Base-by-base conservation (phyloP, 2,329 filamentous ascomycete genomes). In the Acrocalymma vagum region DNA sequence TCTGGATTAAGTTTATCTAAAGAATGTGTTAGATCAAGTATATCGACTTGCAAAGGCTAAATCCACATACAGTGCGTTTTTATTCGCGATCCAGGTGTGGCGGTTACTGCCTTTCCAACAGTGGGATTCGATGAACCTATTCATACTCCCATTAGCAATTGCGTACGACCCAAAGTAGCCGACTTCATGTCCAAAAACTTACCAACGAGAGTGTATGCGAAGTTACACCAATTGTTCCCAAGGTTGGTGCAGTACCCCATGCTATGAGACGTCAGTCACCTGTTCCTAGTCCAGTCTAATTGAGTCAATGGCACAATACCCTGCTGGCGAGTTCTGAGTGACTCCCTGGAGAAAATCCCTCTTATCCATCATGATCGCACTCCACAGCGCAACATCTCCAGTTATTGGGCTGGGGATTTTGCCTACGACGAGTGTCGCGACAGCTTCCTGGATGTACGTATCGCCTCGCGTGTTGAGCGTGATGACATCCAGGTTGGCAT, bases 331-430 rank as follows among this genome's bases (percentile, higher is more conserved):
- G 21, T 53, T 51, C 29, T 57, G 52, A 9, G 51, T 58, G n/a
- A 60, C 50, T 13, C 56, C 56, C 34, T 60, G 56, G 9, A 56
- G 48, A 24, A 60, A 60, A 27, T 53, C 45, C 17, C 47, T n/a
- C 23, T 53, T 45, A 11, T 58, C 54, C 44, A 55, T 58, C 49
- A 56, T 54, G 23, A 60, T 58, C 26, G 52, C 54, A 40, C 50
- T 56, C 56, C 56, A 60, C 14, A 58, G 38, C 1, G 56, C 53
- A 41, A 45, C 47, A 37, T 60, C 47, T n/a, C 56, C 56, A 5
- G 48, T 44, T 26, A 48, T 43, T 4, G 46, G 41, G 16, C 43
- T 44, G n/a, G 54, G 54, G 7, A 44, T 24, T 3, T 58, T 45
- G 18, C 47, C 49, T 6, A 60, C 34, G 7, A 60, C 47, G 29